Conservation (phyloP, 345 rosid species). For the Aquilaria yunnanensis region DNA sequence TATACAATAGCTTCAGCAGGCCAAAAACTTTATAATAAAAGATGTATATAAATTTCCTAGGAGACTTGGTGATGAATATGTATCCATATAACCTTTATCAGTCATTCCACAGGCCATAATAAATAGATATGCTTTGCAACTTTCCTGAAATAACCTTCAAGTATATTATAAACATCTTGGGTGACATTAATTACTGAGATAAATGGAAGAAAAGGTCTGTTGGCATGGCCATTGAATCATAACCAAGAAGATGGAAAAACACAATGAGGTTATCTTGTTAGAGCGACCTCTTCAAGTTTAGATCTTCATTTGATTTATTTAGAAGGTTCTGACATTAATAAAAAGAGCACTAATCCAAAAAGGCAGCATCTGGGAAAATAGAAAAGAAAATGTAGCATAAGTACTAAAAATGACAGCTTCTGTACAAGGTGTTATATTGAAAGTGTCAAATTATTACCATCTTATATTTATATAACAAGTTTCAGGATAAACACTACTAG, state of each 20-base stretch:
- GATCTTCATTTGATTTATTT: constrained; percentile 68
- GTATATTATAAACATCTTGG: constrained; percentile 57
- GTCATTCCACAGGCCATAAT: constrained; percentile 98
- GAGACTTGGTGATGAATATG: neutral
- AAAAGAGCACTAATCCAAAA: constrained; percentile 97
- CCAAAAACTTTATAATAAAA: neutral
- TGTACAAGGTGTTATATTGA: constrained; percentile 8
- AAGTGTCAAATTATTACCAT: constrained; percentile 1
- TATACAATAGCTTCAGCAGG: neutral
- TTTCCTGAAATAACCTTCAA: constrained; percentile 82
- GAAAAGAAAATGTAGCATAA: neutral
- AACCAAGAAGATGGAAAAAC: constrained; percentile 93
- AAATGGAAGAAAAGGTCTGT: constrained; percentile 91
- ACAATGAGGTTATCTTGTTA: constrained; percentile 79
- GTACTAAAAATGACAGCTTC: neutral
- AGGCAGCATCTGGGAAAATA: constrained; percentile 88
- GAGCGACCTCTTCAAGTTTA: constrained; percentile 65
- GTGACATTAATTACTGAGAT: constrained; percentile 81
- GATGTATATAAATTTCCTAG: neutral
- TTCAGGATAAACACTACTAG: too few relatives aligned
- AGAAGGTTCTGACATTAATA: constrained; percentile 90
- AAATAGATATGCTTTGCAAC: constrained; percentile 75
- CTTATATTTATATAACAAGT: neutral
- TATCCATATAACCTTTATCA: constrained; percentile 62
- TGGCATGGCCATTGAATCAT: constrained; percentile 98